Conservation (phyloP, 73 alveolate genomes). For the Paramecium sonneborni region DNA sequence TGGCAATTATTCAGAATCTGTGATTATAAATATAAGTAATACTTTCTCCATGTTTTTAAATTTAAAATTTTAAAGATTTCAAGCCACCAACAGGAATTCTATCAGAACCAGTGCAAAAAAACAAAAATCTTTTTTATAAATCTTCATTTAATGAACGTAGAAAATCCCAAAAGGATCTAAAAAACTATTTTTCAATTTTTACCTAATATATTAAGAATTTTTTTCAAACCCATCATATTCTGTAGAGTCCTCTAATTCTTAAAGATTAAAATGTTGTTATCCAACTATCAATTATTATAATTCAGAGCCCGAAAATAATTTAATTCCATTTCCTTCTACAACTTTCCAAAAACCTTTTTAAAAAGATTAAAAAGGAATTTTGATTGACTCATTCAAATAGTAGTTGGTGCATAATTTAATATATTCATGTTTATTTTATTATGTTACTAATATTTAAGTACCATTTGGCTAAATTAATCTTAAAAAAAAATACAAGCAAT, state of each 20-base stretch:
- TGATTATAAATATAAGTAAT: neutral
- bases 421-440: constrained; percentile 89
- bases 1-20: constrained; percentile 86
- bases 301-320: constrained; percentile 53
- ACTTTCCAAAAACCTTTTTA: constrained; percentile 60
- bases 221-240: constrained; percentile 72
- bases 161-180: constrained; percentile 81
- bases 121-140: constrained; percentile 73
- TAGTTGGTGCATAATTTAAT: constrained; percentile 87
- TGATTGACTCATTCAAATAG: constrained; percentile 82
- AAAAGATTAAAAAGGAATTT: constrained; percentile 75
- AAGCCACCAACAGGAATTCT: constrained; percentile 85
- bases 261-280: constrained; percentile 58
- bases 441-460: constrained; percentile 81
- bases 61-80: constrained; percentile 65
- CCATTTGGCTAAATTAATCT: constrained; percentile 77
- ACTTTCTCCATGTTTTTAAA: constrained; percentile 77
- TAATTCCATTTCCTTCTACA: constrained; percentile 31
- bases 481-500: neutral
- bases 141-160: constrained; percentile 70
- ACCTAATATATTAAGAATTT: constrained; percentile 46
- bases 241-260: constrained; percentile 60
- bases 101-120: constrained; percentile 84
- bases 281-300: constrained; percentile 61
- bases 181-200: neutral